Conservation (phyloP, 2,329 filamentous ascomycete species). For the Pyrenochaeta sp. region DNA sequence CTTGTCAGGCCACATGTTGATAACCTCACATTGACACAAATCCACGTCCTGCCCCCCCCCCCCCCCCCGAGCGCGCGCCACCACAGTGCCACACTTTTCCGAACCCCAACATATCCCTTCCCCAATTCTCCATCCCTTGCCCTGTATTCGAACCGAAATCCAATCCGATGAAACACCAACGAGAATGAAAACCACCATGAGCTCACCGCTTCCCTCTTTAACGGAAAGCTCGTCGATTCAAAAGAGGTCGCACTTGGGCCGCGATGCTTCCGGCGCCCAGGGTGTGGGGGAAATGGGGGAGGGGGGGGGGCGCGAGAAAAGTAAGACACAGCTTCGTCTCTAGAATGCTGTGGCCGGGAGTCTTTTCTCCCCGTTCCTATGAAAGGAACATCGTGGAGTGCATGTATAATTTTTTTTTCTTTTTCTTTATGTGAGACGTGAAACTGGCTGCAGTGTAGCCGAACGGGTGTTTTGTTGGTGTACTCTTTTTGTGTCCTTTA, state of each 20-base stretch:
- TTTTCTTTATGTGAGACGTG: no score
- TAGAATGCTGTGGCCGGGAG: neutral
- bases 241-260: constrained; percentile 17
- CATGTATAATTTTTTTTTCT: no score
- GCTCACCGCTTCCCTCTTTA: neutral
- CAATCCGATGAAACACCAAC: neutral
- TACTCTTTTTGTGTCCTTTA: no score
- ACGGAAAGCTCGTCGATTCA: neutral
- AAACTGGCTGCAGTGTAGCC: no score
- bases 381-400: neutral
- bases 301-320: neutral
- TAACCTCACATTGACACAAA: constrained; percentile 28
- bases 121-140: neutral
- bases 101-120: no score
- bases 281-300: neutral
- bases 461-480: no score
- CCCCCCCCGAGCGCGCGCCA: neutral
- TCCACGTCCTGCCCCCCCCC: neutral
- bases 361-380: neutral
- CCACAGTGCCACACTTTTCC: no score
- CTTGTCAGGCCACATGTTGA: constrained; percentile 27
- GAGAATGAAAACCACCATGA: neutral
- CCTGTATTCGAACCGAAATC: no score
- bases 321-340: neutral
- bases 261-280: constrained; percentile 10